Evolutionary conservation across 345 rosid species (phyloP).

Genomic region (Rhizophora mangle): DNA sequence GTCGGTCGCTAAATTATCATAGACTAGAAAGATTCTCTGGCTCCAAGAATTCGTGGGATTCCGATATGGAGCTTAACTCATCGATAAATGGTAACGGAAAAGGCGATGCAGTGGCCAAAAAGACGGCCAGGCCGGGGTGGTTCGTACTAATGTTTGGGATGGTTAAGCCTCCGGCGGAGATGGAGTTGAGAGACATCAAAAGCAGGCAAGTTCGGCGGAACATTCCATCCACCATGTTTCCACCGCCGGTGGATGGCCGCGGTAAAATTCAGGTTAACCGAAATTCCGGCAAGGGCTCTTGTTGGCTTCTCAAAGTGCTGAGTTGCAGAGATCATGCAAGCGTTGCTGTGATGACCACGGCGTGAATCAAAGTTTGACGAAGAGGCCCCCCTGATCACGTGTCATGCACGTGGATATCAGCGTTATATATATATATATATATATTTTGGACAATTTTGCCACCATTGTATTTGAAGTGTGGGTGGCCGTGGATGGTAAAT

Average conservation of each 20-base stretch:
- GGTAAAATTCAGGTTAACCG: conserved; percentile 21
- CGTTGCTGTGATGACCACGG: conserved; percentile 53
- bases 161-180: conserved; percentile 55
- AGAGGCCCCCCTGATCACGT: background rate
- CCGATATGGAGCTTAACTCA: conserved; percentile 21
- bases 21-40: conserved; percentile 31
- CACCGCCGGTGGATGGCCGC: conserved; percentile 15
- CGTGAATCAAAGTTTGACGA: conserved; percentile 27
- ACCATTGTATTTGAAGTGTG: background rate
- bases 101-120: conserved; percentile 7
- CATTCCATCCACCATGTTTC: conserved; percentile 38
- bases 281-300: conserved; percentile 41
- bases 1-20: conserved; percentile 58
- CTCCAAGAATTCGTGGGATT: conserved; percentile 12
- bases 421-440: background rate
- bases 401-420: background rate
- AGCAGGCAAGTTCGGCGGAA: conserved; percentile 61
- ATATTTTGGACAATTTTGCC: conserved; percentile 3
- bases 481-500: background rate
- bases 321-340: conserved; percentile 62
- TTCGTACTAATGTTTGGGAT: conserved; percentile 58
- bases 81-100: conserved; percentile 26
- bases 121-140: conserved; percentile 49
- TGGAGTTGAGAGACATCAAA: conserved; percentile 61
- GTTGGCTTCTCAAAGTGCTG: conserved; percentile 54